phyloP scores from a whole-genome alignment of 164 flowering plant species.

The Vitis vinifera region DNA sequence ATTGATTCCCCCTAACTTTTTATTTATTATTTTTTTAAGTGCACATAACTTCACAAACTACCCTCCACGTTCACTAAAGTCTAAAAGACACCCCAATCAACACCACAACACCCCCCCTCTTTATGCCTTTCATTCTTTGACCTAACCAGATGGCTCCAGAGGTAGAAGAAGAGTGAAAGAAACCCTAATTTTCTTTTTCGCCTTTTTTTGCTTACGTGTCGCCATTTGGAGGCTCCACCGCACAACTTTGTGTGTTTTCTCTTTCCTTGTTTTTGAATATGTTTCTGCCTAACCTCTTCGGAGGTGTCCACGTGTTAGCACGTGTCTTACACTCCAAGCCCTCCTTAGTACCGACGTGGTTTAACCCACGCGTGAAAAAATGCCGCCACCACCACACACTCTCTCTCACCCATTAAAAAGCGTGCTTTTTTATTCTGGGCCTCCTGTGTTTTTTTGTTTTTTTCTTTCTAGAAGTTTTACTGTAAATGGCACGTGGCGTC shows the following conservation, averaged over 20 bases:
- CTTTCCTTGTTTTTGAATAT: slow-evolving; percentile 4
- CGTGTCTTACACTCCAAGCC: slow-evolving; percentile 2
- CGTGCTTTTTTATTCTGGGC: background rate
- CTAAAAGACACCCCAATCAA: background rate
- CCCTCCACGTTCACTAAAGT: slow-evolving; percentile 17
- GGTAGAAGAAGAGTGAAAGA: slow-evolving; percentile 31
- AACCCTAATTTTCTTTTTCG: slow-evolving; percentile 10
- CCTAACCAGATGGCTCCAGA: slow-evolving; percentile 2
- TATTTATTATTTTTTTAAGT: background rate
- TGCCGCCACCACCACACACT: background rate
- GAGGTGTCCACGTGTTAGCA: slow-evolving; percentile 21
- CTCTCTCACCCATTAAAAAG: background rate
- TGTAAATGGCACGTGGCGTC: slow-evolving; percentile 19
- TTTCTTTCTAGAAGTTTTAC: slow-evolving; percentile 14
- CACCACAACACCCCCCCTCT: background rate
- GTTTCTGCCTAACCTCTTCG: slow-evolving; percentile 17
- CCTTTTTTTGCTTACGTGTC: slow-evolving; percentile 22
- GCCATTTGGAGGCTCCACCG: background rate
- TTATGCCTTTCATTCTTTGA: background rate
- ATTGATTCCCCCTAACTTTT: background rate
- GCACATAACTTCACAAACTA: no score
- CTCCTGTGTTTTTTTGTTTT: background rate
- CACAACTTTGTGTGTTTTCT: background rate
- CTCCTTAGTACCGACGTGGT: slow-evolving; percentile 19
- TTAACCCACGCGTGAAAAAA: slow-evolving; percentile 19